Conservation (phyloP, 805 yeast species). For the Metschnikowia orientalis region DNA sequence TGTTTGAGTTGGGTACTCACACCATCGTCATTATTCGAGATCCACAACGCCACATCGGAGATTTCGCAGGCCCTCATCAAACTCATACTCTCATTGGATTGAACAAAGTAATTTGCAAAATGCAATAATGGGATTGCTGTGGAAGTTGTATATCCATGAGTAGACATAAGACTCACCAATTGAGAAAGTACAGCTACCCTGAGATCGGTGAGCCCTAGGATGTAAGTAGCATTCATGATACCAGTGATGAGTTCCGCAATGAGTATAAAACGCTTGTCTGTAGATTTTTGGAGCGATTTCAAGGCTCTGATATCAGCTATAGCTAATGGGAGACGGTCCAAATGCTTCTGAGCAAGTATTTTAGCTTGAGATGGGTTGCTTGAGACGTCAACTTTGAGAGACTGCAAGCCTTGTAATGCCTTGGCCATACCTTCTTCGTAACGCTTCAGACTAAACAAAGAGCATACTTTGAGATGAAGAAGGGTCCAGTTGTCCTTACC, state of each 20-base stretch:
- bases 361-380: slow-evolving; percentile 23
- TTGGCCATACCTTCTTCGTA: slow-evolving; percentile 30
- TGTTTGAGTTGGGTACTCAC: slow-evolving; percentile 33
- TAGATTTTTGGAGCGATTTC: slow-evolving; percentile 17
- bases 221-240: slow-evolving; percentile 32
- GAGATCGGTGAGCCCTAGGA: slow-evolving; percentile 23
- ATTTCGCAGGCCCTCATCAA: slow-evolving; percentile 38
- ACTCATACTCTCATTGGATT: slow-evolving; percentile 25
- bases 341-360: slow-evolving; percentile 18
- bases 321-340: slow-evolving; percentile 35
- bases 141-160: slow-evolving; percentile 37
- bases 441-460: slow-evolving; percentile 28
- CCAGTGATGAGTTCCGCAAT: slow-evolving; percentile 40
- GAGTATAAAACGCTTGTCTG: slow-evolving; percentile 25
- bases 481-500: slow-evolving; percentile 34
- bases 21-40: slow-evolving; percentile 31
- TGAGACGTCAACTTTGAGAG: slow-evolving; percentile 32
- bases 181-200: slow-evolving; percentile 30
- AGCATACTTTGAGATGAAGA: slow-evolving; percentile 34
- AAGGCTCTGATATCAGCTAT: slow-evolving; percentile 35
- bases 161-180: slow-evolving; percentile 31
- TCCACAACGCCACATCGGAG: slow-evolving; percentile 34
- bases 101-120: slow-evolving; percentile 31
- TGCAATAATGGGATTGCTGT: slow-evolving; percentile 39
- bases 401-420: slow-evolving; percentile 32